These are phyloP conservation scores for barrel medic (Medicago truncatula) DNA, from an alignment of 306 rosid species.

Conservation along the genomic window DNA sequence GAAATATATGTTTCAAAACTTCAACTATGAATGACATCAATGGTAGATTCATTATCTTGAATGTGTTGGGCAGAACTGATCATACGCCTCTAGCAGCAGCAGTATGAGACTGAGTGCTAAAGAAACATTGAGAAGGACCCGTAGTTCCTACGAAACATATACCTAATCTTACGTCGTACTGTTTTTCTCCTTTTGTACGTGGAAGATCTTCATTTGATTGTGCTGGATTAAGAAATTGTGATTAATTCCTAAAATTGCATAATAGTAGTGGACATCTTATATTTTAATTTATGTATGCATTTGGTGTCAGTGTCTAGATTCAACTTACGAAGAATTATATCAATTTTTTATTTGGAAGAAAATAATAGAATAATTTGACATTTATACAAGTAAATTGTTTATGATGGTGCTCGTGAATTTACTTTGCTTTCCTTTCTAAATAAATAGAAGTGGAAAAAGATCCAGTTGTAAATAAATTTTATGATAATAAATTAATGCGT, in stretches of 20 bases:
- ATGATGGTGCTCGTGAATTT: not conserved
- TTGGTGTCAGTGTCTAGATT: not conserved
- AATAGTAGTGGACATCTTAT: not conserved
- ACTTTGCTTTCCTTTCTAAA: not conserved
- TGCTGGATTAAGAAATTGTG: not conserved
- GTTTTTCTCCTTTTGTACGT: not conserved
- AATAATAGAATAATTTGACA: conserved; percentile 12
- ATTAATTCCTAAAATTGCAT: not conserved
- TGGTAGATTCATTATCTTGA: no score
- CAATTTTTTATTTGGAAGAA: not conserved
- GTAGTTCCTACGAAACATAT: not conserved
- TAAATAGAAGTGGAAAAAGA: not conserved
- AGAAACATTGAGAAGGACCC: not conserved
- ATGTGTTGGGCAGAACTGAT: no score
- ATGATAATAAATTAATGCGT: not conserved
- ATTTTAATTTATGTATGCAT: no score
- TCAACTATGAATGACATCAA: no score
- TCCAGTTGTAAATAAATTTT: not conserved
- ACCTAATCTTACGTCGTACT: conserved; percentile 3
- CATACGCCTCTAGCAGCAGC: no score
- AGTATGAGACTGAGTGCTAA: no score
- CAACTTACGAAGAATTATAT: not conserved
- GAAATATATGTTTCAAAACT: no score
- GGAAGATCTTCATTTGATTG: not conserved
- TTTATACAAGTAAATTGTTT: not conserved